Evolutionary conservation across 176 grass and related monocot species (phyloP), one percentile per base, ranked within the genome.

Genomic region (Cenchrus purpureus): DNA sequence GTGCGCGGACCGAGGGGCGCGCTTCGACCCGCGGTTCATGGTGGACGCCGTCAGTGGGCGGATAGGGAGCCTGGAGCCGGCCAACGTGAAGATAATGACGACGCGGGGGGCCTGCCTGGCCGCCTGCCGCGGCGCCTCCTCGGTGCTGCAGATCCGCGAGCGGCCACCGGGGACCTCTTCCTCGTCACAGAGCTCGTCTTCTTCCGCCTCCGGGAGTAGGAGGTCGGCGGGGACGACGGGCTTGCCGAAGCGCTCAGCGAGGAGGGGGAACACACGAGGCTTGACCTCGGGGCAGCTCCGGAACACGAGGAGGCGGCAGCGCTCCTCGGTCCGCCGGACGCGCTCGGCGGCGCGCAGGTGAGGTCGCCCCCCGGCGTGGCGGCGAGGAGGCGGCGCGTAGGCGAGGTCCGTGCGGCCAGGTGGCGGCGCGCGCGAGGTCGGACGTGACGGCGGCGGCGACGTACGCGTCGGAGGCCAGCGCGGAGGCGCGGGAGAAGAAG

Each of bases 21-120:
- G 81, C 4, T 98, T 98, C 80, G 95, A 98, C 74, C 53, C 62
- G 29, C 91, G 95, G 76, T 98, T 92, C 91, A 98, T 98, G 95
- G 95, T 95, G 71, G 95, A 98, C 72, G 87, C 84, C 0, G 91
- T 89, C 19, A 51, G 85, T 0, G 87, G 83, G 17, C 87, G 93
- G 16, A 86, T 82, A 0, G 86, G 84, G 42, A 54, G 65, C 48
- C 89, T 93, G 42, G 89, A 90, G 77, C 93, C 95, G 28, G 87
- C 82, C 46, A 93, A 87, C 86, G 91, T 98, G 9, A 95, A 93
- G 88, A 93, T 90, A 89, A 90, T 98, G 89, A 25, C 25, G 25
- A 25, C 50, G 51, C 52, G 25, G 73, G 57, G 73, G 73, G 73
- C 28, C 1, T 74, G 71, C 71, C 71, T 53, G 50, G 7, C 71